A percentile compares a stretch with the other conserved stretches of the same genome.
These are phyloP conservation scores for Alternaria gaisen DNA, from an alignment of 2,329 filamentous ascomycete genomes.

Conservation along the genomic window DNA sequence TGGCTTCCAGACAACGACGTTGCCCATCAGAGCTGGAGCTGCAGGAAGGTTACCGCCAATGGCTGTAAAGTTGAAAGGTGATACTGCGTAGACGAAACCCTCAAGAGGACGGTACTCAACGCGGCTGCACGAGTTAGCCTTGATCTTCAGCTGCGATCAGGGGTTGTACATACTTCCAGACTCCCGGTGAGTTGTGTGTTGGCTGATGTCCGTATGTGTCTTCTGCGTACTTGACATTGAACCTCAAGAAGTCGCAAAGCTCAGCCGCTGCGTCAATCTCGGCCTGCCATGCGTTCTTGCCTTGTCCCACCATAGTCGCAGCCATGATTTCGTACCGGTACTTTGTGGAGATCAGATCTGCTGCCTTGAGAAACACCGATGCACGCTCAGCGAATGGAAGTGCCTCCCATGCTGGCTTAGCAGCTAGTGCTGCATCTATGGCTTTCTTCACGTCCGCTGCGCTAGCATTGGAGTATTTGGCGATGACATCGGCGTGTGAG, in stretches of 20 bases:
- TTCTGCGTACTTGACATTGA: constrained; percentile 93
- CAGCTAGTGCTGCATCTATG: constrained; percentile 85
- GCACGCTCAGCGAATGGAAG: constrained; percentile 91
- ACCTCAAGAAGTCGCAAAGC: constrained; percentile 89
- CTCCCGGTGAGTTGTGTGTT: constrained; percentile 78
- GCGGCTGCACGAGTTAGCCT: constrained; percentile 58
- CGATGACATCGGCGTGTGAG: constrained; percentile 77
- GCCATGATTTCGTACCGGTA: constrained; percentile 98
- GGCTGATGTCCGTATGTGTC: constrained; percentile 91
- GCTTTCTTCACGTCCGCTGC: constrained; percentile 77
- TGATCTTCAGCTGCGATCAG: background rate
- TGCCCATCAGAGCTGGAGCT: constrained; percentile 87
- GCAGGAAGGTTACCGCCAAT: constrained; percentile 88
- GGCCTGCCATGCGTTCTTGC: constrained; percentile 99
- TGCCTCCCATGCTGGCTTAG: constrained; percentile 84
- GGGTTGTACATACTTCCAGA: constrained; percentile 75
- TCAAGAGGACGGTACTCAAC: constrained; percentile 89
- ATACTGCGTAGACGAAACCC: constrained; percentile 93
- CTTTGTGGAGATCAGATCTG: constrained; percentile 87
- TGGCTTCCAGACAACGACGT: constrained; percentile 98
- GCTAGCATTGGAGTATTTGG: constrained; percentile 85
- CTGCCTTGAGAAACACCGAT: constrained; percentile 93
- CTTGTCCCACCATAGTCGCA: constrained; percentile 92
- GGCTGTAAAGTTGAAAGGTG: constrained; percentile 96
- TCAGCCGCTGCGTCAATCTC: constrained; percentile 97